Conservation (phyloP, 2,329 filamentous ascomycete species). For the Stylonectria norvegica region DNA sequence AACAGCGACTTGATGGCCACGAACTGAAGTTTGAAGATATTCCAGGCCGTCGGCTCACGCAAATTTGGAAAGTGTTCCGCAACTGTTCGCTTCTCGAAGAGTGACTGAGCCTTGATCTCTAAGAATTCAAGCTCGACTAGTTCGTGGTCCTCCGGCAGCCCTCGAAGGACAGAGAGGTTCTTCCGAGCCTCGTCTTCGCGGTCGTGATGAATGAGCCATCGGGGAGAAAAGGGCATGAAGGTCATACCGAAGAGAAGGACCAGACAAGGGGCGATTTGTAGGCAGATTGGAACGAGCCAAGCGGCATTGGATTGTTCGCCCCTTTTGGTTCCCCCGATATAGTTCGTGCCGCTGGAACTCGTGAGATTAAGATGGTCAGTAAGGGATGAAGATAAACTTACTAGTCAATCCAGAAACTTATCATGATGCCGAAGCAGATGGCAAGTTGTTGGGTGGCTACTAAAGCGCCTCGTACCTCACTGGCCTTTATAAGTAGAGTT, state of each 20-base stretch:
- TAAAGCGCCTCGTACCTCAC: slow-evolving; percentile 40
- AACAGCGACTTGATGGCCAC: slow-evolving; percentile 64
- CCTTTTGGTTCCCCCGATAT: slow-evolving; percentile 53
- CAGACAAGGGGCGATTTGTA: slow-evolving; percentile 66
- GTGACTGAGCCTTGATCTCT: slow-evolving; percentile 76
- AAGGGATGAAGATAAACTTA: slow-evolving; percentile 17
- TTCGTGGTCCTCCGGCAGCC: slow-evolving; percentile 59
- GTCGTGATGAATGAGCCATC: slow-evolving; percentile 69
- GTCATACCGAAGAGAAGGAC: slow-evolving; percentile 67
- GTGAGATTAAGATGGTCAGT: background rate
- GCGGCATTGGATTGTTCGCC: slow-evolving; percentile 60
- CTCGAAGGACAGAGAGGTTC: slow-evolving; percentile 62
- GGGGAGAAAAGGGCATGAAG: slow-evolving; percentile 76
- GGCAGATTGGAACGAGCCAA: slow-evolving; percentile 69
- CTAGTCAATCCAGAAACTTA: slow-evolving; percentile 62
- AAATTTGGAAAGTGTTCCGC: slow-evolving; percentile 66
- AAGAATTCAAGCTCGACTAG: slow-evolving; percentile 72
- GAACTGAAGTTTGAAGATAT: slow-evolving; percentile 66
- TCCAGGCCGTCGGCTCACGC: slow-evolving; percentile 56
- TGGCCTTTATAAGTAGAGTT: slow-evolving; percentile 7
- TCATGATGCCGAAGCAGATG: slow-evolving; percentile 62
- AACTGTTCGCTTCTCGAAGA: slow-evolving; percentile 71
- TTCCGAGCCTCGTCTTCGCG: slow-evolving; percentile 65
- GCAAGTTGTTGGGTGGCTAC: slow-evolving; percentile 50
- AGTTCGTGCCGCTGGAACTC: slow-evolving; percentile 53